Base-by-base conservation (phyloP, 176 grass and related monocot genomes). In the Eremochloa ophiuroides region DNA sequence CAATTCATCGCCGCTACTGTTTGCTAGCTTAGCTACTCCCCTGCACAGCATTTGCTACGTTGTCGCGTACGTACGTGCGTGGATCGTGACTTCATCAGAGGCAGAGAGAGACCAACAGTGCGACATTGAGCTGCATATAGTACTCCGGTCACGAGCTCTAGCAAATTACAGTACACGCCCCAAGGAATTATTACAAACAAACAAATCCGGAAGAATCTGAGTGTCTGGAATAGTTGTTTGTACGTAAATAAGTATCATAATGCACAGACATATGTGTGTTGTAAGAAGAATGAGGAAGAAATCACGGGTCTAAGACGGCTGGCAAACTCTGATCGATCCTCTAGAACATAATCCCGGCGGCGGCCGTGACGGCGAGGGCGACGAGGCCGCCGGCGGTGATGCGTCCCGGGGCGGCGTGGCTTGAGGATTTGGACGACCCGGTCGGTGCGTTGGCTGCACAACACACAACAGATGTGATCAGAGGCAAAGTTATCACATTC, bases 391-490 rank as follows among this genome's bases (percentile, higher is more conserved):
- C 26, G 13, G 37, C 26, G 69, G 56, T 67, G 83, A 73, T 59
- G 81, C 73, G 25, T 38, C n/a, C 37, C 5, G 47, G 39, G 33
- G n/a, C n/a, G n/a, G n/a, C n/a, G n/a, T n/a, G n/a, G n/a, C n/a
- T n/a, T n/a, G 31, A 4, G 8, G 81, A 37, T 10, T 41, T 71
- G 29, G 63, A 37, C 33, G 85, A 58, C 16, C 30, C 11, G 15
- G 46, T 3, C 10, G 91, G 78, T 69, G 82, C 30, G 30, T 74
- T 83, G 31, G 80, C 88, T 88, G 71, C 70, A 65, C 10, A 40
- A 53, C 4, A 43, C 4, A 43, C 7, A 74, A 3, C 59, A 47
- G n/a, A n/a, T n/a, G 28, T 17, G 47, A 31, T 37, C 28, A 55
- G 43, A 51, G 48, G 56, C 33, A 29, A 12, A 47, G 12, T 51